phyloP scores from a whole-genome alignment of 2,329 filamentous ascomycete genomes.

The Alternaria incomplexa region DNA sequence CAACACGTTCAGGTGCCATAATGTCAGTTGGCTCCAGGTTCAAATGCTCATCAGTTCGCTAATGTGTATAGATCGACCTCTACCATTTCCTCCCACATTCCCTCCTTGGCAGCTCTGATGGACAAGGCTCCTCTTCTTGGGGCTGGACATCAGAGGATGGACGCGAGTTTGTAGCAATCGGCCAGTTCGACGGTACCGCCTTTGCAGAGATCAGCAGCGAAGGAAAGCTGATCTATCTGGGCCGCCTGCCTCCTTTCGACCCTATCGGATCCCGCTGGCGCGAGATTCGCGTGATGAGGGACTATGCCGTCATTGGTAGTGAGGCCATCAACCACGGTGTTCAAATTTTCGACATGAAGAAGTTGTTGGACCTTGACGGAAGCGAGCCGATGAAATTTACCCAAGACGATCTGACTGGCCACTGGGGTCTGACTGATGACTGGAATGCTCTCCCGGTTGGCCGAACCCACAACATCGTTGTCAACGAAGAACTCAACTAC shows the following conservation, averaged over 20 bases:
- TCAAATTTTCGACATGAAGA: slow-evolving; percentile 67
- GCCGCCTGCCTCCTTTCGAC: slow-evolving; percentile 56
- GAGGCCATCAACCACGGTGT: slow-evolving; percentile 56
- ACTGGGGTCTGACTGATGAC: slow-evolving; percentile 17
- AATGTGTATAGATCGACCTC: slow-evolving; percentile 53
- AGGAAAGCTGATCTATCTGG: slow-evolving; percentile 59
- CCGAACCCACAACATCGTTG: slow-evolving; percentile 43
- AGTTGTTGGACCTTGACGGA: slow-evolving; percentile 37
- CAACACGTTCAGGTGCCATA: slow-evolving; percentile 47
- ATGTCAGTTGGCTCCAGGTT: slow-evolving; percentile 24
- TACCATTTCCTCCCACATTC: slow-evolving; percentile 62
- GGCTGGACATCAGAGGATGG: slow-evolving; percentile 59
- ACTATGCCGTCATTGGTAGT: slow-evolving; percentile 48
- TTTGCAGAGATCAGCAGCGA: slow-evolving; percentile 50
- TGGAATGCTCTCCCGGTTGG: slow-evolving; percentile 33
- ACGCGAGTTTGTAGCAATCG: slow-evolving; percentile 60
- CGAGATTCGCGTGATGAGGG: slow-evolving; percentile 53
- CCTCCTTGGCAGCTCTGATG: slow-evolving; percentile 54
- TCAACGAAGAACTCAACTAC: slow-evolving; percentile 38
- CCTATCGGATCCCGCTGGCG: slow-evolving; percentile 55
- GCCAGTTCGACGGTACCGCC: slow-evolving; percentile 50
- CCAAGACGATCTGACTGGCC: slow-evolving; percentile 32
- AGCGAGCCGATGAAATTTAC: slow-evolving; percentile 32
- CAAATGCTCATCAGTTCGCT: background rate
- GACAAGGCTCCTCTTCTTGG: slow-evolving; percentile 54